Evolutionary conservation across 192 early-diverging fungal species (phyloP), one percentile per base, ranked within the genome.

Genomic region (Entomortierella lignicola): DNA sequence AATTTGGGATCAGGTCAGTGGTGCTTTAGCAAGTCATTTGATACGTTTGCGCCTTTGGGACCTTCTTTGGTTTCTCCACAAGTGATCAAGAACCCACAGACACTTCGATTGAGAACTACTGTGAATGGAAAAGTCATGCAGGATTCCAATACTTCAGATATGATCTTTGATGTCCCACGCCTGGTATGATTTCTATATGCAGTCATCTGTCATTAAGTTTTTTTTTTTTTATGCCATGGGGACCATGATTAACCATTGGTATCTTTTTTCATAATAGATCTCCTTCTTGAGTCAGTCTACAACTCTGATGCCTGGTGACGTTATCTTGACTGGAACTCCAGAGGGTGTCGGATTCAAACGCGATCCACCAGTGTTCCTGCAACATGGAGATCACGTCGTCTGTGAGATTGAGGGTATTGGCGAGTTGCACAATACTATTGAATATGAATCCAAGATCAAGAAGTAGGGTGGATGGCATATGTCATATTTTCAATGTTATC

Each of bases 1-100:
- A 83, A 59, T 34, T 59, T 87, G 11, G 64, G 72, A 7, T 75
- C 80, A 12, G 77, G 83, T 20, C 89, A 90, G 70, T 90, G 89
- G 89, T 81, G 74, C 55, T 90, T 90, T 73, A 81, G 85, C 23
- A 90, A 90, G 41, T 83, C 85, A 13, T 90, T 90, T 80, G 89
- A 90, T 58, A 86, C 85, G 25, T 90, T 88, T 63, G 83, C 82
- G 11, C 89, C 89, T 32, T 50, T 90, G 18, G 89, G 89, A 15
- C 89, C 89, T 26, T 56, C 68, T 23, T 60, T 90, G 27, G 90
- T 90, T n/a, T 87, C 88, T 1, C 60, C 82, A 12, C 68, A 62
- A 1, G n/a, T 85, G 21, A 82, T 90, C 37, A 77, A 77, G 26
- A 62, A 86, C 41, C 86, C 88, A 29, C 85, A 89, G 51, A 72